These are phyloP conservation scores for Melanomma pulvis-pyrius DNA, from an alignment of 495 filamentous ascomycete genomes.

Conservation along the genomic window DNA sequence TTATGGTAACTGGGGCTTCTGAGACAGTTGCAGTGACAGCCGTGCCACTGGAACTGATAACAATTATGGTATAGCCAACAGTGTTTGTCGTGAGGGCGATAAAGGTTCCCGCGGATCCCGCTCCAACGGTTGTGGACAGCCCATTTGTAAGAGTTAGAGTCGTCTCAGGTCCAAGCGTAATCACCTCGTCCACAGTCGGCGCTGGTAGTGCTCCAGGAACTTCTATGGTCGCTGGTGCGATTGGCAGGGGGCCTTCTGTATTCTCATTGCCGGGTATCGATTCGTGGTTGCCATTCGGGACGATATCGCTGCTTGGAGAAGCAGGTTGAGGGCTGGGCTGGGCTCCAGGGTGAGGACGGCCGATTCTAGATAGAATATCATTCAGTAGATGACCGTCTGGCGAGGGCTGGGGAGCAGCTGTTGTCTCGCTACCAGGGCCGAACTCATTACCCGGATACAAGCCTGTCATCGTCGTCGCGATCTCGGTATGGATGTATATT, in stretches of 20 bases:
- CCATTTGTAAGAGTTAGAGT: conserved; percentile 26
- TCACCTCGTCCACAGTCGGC: background rate
- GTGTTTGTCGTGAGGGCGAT: conserved; percentile 13
- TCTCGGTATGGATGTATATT: conserved; percentile 13
- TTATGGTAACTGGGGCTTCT: conserved; percentile 13
- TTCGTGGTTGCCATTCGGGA: background rate
- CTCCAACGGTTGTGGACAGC: conserved; percentile 24
- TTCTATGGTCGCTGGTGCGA: background rate
- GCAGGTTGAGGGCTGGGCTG: background rate
- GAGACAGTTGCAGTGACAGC: conserved; percentile 27
- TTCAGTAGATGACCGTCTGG: conserved; percentile 4
- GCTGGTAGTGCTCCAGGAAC: background rate
- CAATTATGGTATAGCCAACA: conserved; percentile 21
- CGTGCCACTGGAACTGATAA: conserved; percentile 23
- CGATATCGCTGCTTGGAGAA: background rate
- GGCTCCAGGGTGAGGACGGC: background rate
- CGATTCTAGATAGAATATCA: conserved; percentile 20
- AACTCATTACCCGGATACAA: background rate
- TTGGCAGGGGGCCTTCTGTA: background rate
- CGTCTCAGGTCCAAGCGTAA: conserved; percentile 10
- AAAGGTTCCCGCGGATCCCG: background rate
- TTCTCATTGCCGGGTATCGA: background rate
- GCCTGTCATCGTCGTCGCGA: background rate
- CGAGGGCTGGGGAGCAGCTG: background rate
- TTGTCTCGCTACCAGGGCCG: background rate